Percentiles rank a stretch among this genome's conserved stretches.
Evolutionary conservation across 495 filamentous ascomycete species (phyloP).

Genomic region (Cryomyces antarcticus): DNA sequence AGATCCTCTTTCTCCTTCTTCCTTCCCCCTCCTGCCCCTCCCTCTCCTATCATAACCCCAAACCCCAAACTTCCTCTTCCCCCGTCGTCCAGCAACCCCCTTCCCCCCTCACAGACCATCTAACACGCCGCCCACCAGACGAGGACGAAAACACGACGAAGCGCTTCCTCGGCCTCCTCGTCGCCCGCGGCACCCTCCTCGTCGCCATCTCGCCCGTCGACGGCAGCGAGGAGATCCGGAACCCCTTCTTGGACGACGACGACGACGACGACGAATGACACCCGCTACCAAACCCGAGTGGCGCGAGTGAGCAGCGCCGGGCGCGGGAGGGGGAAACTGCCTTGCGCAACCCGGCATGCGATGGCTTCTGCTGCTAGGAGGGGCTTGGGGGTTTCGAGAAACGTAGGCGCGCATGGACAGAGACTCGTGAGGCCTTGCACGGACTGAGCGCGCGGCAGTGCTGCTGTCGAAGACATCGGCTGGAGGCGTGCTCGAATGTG

Average conservation of each 20-base stretch:
- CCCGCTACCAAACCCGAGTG: background rate
- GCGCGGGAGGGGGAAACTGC: no score
- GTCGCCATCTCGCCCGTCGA: slow-evolving; percentile 83
- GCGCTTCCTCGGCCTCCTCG: slow-evolving; percentile 70
- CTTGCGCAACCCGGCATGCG: no score
- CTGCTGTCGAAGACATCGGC: no score
- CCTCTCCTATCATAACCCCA: background rate
- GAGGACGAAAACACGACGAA: slow-evolving; percentile 78
- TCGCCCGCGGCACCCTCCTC: slow-evolving; percentile 79
- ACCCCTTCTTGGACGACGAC: slow-evolving; percentile 65
- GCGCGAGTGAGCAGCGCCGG: no score
- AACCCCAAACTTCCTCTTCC: background rate
- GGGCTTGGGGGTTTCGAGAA: no score
- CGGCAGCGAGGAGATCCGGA: slow-evolving; percentile 86
- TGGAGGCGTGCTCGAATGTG: no score
- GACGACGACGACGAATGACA: slow-evolving; percentile 17
- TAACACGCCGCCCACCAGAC: slow-evolving; percentile 28
- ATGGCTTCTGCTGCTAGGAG: no score
- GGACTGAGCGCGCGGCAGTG: no score
- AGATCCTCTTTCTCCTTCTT: slow-evolving; percentile 5
- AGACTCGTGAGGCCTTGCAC: no score
- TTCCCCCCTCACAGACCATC: background rate
- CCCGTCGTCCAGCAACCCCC: background rate
- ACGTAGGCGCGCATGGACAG: no score
- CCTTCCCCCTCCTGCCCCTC: slow-evolving; percentile 3